phyloP scores from a whole-genome alignment of 345 rosid genomes.

The Eucalyptus erythrocorys region DNA sequence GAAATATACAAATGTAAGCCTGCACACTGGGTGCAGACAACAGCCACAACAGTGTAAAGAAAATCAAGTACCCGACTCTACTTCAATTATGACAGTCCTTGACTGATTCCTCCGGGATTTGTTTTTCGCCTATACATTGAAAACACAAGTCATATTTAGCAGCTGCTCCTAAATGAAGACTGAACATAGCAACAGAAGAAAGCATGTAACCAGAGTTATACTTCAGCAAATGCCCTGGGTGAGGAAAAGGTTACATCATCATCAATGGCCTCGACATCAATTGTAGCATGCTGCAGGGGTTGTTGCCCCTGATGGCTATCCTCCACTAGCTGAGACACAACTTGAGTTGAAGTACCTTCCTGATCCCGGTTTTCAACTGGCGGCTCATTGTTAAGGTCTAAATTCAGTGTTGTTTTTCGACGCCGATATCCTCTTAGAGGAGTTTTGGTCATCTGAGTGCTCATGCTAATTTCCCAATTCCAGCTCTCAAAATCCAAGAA shows the following conservation, averaged over 20 bases:
- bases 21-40: neutral
- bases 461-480: conserved; percentile 15
- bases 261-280: conserved; percentile 71
- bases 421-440: conserved; percentile 36
- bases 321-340: neutral
- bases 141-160: neutral
- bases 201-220: conserved; percentile 8
- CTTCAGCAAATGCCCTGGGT: conserved; percentile 69
- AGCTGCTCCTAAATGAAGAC: neutral
- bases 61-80: conserved; percentile 49
- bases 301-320: neutral
- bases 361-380: conserved; percentile 40
- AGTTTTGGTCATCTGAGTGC: conserved; percentile 22
- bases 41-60: neutral
- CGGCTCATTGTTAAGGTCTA: conserved; percentile 29
- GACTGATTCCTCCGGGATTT: conserved; percentile 43
- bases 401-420: conserved; percentile 35
- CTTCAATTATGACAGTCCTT: conserved; percentile 34
- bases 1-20: neutral
- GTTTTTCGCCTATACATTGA: conserved; percentile 50
- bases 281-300: conserved; percentile 9
- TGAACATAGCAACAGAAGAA: neutral
- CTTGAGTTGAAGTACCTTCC: conserved; percentile 42
- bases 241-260: conserved; percentile 75
- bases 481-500: neutral